Percentiles rank a stretch among this genome's conserved stretches.
phyloP scores from a whole-genome alignment of 495 filamentous ascomycete genomes.

The Lasiosphaeriaceae sp. region DNA sequence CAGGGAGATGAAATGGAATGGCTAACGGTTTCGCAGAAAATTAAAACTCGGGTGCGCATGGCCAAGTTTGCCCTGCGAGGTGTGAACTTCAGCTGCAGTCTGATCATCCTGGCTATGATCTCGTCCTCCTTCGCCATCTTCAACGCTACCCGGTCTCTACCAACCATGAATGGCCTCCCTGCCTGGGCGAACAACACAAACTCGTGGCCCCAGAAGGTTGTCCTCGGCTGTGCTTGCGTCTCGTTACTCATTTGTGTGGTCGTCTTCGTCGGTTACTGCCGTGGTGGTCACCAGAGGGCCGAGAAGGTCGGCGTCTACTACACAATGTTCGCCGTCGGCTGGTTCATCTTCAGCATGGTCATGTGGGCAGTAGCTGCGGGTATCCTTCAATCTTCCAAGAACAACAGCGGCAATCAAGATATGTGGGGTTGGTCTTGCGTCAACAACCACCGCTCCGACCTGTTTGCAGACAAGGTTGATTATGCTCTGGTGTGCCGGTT shows the following conservation, averaged over 20 bases:
- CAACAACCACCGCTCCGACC: constrained; percentile 70
- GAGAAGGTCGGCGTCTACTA: constrained; percentile 94
- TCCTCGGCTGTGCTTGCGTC: constrained; percentile 71
- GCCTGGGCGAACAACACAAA: constrained; percentile 77
- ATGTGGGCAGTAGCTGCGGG: constrained; percentile 90
- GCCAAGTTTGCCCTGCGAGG: constrained; percentile 91
- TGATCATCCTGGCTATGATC: constrained; percentile 89
- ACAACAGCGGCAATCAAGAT: constrained; percentile 71
- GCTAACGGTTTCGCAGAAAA: constrained; percentile 60
- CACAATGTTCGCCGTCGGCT: constrained; percentile 82
- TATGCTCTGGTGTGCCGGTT: constrained; percentile 94
- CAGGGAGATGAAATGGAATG: background rate
- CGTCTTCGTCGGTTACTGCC: constrained; percentile 84
- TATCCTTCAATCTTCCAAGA: constrained; percentile 71
- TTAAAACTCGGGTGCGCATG: constrained; percentile 87
- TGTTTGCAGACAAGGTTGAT: constrained; percentile 74
- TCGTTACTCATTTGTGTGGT: constrained; percentile 74
- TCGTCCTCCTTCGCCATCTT: constrained; percentile 84
- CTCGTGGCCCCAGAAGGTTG: constrained; percentile 83
- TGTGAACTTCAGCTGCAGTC: constrained; percentile 92
- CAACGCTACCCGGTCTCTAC: constrained; percentile 69
- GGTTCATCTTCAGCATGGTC: constrained; percentile 89
- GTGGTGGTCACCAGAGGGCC: constrained; percentile 81
- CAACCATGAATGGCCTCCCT: constrained; percentile 72
- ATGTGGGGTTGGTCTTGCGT: constrained; percentile 97